A percentile compares a stretch with the other conserved stretches of the same genome.
These are phyloP conservation scores for Neofusicoccum ribis DNA, from an alignment of 2,329 filamentous ascomycete species.

Conservation along the genomic window DNA sequence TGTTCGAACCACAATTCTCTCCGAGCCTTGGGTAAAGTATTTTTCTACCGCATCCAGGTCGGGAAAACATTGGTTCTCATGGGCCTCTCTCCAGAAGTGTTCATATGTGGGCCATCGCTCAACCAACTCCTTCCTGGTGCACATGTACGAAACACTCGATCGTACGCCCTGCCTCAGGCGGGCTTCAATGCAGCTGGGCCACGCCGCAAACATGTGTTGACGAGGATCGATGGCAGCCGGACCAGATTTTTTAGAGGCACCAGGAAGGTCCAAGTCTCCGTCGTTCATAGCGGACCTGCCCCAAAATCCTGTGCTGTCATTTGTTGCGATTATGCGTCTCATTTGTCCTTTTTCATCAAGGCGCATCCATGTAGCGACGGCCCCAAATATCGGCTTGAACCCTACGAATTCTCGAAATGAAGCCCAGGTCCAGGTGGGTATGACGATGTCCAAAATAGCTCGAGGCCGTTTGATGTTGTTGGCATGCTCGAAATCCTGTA, in stretches of 20 bases:
- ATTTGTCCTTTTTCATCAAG: rapidly evolving
- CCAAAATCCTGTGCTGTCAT: neutral
- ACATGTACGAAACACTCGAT: neutral
- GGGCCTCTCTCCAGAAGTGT: neutral
- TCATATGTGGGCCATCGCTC: neutral
- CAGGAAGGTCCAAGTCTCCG: neutral
- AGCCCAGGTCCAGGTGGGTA: neutral
- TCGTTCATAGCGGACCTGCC: neutral
- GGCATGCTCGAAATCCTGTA: no score
- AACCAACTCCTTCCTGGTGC: neutral
- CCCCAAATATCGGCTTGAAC: neutral
- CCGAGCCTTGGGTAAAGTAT: neutral
- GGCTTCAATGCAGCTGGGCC: neutral
- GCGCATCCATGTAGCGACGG: neutral
- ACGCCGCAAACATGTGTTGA: neutral
- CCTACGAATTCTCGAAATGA: neutral
- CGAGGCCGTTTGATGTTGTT: neutral
- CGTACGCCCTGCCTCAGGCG: neutral
- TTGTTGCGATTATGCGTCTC: neutral
- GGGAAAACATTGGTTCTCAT: neutral
- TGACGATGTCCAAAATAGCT: neutral
- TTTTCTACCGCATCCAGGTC: no score
- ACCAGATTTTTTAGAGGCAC: neutral
- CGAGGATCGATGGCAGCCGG: neutral
- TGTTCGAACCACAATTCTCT: neutral